Base-by-base conservation (phyloP, 176 grass and related monocot genomes). In the Puccinellia tenuiflora region DNA sequence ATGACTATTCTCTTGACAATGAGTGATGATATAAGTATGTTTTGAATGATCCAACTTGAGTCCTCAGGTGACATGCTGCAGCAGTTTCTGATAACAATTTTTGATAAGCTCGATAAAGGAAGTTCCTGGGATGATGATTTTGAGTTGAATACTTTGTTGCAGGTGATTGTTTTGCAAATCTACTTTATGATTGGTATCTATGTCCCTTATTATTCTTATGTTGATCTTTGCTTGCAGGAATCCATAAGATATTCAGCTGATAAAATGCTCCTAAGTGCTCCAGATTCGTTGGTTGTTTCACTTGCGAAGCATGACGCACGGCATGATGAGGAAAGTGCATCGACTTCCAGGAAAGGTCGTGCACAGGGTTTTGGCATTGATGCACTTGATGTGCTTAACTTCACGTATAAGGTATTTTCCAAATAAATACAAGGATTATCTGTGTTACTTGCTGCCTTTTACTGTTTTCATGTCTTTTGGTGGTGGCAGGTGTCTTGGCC, bases 191-290 rank as follows among this genome's bases (percentile, higher is more conserved):
- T 69, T 77, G 33, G 43, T 46, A 81, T 63, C 31, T 83, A 56
- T 90, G 52, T 16, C 51, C 42, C 67, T 63, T 6, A 78, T 12
- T 61, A 60, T 38, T 81, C 81, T 88, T 33, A 88, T 76, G 3
- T 75, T 88, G 52, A 26, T 80, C 25, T 20, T 60, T 85, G 72
- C 35, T 26, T 89, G 56, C 90, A 98, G 90, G 96, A 98, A 47
- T 98, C 96, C 60, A 87, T 98, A 72, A 90, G 92, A 91, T 95
- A 98, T 82, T 98, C 96, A 76, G 81, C 96, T 57, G 92, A 98
- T 84, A 91, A 88, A 81, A 56, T 86, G 79, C 90, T 98, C 68
- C 75, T 95, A 54, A 95, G 82, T 66, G 87, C 88, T 15, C 96
- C 92, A 40, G 92, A 98, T 85, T 95, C 92, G 73, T 92, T 98